These are phyloP conservation scores for Ceratobasidium sp. DNA, from an alignment of 1,284 basidiomycete species.

Conservation along the genomic window DNA sequence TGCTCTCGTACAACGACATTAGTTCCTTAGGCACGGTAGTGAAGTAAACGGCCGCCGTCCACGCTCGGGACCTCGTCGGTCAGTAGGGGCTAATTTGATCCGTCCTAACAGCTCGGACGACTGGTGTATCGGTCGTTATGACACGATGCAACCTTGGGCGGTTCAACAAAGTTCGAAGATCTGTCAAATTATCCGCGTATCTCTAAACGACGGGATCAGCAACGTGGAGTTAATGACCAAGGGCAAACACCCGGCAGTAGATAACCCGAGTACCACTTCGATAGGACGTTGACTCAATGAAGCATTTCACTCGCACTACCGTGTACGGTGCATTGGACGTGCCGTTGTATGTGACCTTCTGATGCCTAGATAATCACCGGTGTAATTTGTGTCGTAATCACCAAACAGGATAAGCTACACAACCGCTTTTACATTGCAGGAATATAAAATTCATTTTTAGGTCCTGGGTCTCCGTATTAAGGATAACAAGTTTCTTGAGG, in stretches of 20 bases:
- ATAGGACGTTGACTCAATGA: background rate
- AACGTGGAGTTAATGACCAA: conserved; percentile 13
- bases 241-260: background rate
- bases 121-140: background rate
- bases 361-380: background rate
- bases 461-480: conserved; percentile 6
- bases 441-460: no score
- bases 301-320: background rate
- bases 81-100: conserved; percentile 12
- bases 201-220: background rate
- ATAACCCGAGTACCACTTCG: no score
- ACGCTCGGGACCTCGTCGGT: conserved; percentile 5
- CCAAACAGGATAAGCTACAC: background rate
- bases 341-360: background rate
- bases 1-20: background rate
- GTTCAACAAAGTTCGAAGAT: background rate
- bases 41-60: background rate
- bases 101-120: background rate
- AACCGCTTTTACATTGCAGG: no score
- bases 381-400: background rate
- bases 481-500: conserved; percentile 1
- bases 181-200: background rate
- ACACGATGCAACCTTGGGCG: background rate
- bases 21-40: background rate
- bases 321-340: background rate